These are phyloP conservation scores for Fragaria nilgerrensis DNA, from an alignment of 306 rosid species.

Conservation along the genomic window DNA sequence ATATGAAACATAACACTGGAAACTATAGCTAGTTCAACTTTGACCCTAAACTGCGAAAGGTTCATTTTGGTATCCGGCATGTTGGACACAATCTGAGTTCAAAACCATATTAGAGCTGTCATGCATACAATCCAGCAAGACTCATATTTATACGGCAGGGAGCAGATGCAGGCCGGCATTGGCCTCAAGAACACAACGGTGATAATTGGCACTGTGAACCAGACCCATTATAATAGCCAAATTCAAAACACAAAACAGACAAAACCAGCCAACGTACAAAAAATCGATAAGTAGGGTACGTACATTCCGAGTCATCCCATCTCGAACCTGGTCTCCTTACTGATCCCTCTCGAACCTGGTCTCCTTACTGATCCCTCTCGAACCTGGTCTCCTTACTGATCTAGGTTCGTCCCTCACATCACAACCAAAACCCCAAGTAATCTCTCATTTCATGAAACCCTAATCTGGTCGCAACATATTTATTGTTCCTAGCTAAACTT, in stretches of 20 bases:
- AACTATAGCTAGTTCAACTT: too few relatives aligned
- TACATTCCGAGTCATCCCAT: background rate
- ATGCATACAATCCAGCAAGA: too few relatives aligned
- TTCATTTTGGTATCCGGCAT: too few relatives aligned
- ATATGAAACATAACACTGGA: too few relatives aligned
- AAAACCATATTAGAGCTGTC: too few relatives aligned
- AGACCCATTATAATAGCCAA: conserved; percentile 25
- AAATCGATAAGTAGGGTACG: background rate
- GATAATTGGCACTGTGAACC: conserved; percentile 20
- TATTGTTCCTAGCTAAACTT: background rate
- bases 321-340: conserved; percentile 7
- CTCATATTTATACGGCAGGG: background rate
- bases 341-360: conserved; percentile 4
- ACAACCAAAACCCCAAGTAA: background rate
- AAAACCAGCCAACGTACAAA: background rate
- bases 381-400: conserved; percentile 9
- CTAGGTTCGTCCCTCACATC: conserved; percentile 26
- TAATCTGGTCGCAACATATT: background rate
- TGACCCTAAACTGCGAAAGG: too few relatives aligned
- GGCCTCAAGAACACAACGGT: background rate
- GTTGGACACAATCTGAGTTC: too few relatives aligned
- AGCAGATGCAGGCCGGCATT: background rate
- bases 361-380: background rate
- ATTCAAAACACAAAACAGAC: conserved; percentile 29
- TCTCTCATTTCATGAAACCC: background rate